Evolutionary conservation across 2,329 filamentous ascomycete species (phyloP), one percentile per base, ranked within the genome.

Genomic region (Fusarium annulatum): DNA sequence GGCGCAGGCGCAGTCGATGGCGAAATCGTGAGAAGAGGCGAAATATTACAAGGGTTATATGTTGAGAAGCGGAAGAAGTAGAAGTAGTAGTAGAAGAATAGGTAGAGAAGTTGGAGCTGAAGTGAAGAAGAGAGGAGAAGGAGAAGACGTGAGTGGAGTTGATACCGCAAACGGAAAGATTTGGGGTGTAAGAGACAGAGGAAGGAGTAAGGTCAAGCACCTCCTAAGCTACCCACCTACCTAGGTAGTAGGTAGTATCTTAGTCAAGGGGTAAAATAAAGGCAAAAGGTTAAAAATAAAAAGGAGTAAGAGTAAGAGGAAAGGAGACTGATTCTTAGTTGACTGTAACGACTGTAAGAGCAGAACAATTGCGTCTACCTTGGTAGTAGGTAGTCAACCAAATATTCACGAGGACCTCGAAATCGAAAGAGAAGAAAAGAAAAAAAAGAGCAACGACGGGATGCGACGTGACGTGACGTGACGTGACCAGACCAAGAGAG

Each of bases 1-100:
- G 73, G 73, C 67, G 71, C 62, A 64, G 65, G 53, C 36, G 71
- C 64, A 67, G 63, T 55, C 36, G 61, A 66, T 57, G 62, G 68
- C 55, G 51, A 45, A 65, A 69, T 45, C 48, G 62, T 62, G 26
- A 64, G 51, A 55, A 62, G 58, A 66, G 53, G 30, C 34, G 39
- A 60, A 65, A 64, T 33, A 42, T 26, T 53, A 59, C 26, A 41
- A 45, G 41, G 38, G 18, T 41, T 55, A 26, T 57, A 30, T 33
- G 57, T n/a, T 26, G 33, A 51, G 46, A 62, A n/a, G 57, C 56
- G 23, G 57, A 57, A 23, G 38, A 39, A 39, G 39, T 14, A 28
- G 11, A 33, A 9, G 41, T 28, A 33, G 30, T 14, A 33, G 30
- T 33, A 33, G 11, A 33, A 9, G 41, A 23, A 23, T 23, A 23